Conservation (phyloP, 2,329 filamentous ascomycete genomes). For the Seiridium unicorne region DNA sequence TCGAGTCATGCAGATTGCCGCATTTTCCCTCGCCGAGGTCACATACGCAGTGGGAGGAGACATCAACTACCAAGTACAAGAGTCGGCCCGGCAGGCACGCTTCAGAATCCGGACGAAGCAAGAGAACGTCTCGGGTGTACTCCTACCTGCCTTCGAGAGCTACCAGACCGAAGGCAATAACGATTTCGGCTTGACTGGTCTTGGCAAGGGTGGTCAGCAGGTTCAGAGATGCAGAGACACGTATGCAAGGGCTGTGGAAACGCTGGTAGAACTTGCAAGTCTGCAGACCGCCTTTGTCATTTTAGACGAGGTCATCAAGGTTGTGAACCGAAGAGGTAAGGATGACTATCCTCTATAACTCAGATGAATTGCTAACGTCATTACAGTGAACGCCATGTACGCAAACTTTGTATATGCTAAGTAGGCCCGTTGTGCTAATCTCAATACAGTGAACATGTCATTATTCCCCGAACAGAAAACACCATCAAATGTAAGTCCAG, state of each 20-base stretch:
- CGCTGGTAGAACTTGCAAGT: constrained; percentile 90
- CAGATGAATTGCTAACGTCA: neutral
- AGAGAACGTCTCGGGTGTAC: constrained; percentile 96
- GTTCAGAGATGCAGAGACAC: constrained; percentile 94
- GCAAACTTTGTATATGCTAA: neutral
- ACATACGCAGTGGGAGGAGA: constrained; percentile 95
- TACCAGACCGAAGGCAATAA: constrained; percentile 86
- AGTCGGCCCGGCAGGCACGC: constrained; percentile 87
- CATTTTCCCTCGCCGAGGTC: constrained; percentile 95
- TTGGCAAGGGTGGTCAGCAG: constrained; percentile 96
- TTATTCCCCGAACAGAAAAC: constrained; percentile 96
- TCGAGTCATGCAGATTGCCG: constrained; percentile 97
- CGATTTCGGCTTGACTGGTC: constrained; percentile 91
- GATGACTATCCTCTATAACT: constrained; percentile 5
- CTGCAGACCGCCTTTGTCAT: constrained; percentile 98
- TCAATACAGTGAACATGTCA: constrained; percentile 74
- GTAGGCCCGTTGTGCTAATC: neutral
- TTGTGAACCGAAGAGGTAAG: constrained; percentile 90
- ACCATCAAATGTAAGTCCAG: constrained; percentile 84
- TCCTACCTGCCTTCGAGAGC: constrained; percentile 91
- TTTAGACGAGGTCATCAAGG: constrained; percentile 97
- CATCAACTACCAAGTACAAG: constrained; percentile 95
- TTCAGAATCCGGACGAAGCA: constrained; percentile 94
- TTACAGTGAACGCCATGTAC: constrained; percentile 85
- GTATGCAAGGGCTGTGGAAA: constrained; percentile 93